phyloP scores from a whole-genome alignment of 257 asterid species.

The Ilex aquifolium region DNA sequence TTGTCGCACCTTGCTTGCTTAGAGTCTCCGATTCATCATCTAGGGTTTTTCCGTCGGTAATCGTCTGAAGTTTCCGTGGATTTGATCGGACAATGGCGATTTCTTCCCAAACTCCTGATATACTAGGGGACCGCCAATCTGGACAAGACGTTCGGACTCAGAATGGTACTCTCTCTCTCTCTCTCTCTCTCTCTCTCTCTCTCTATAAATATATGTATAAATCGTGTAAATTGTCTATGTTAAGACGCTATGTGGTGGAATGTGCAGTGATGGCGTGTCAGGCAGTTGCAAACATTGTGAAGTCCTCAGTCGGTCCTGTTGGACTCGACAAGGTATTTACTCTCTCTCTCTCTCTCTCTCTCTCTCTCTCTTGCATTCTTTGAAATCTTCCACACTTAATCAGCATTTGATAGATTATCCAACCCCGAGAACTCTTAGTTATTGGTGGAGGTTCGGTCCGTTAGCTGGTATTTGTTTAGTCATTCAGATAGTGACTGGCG shows the following conservation, averaged over 20 bases:
- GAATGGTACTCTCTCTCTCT: neutral
- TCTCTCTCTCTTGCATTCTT: neutral
- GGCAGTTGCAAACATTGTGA: conserved; percentile 86
- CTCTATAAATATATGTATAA: too few relatives aligned
- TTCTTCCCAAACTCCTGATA: neutral
- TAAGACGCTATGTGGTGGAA: neutral
- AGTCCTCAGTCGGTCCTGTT: conserved; percentile 94
- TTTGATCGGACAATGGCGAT: neutral
- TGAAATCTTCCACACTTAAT: too few relatives aligned
- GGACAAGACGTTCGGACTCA: conserved; percentile 1
- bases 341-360: neutral
- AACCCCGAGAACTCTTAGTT: too few relatives aligned
- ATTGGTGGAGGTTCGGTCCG: too few relatives aligned
- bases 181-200: neutral
- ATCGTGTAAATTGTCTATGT: too few relatives aligned
- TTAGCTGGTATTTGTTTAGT: too few relatives aligned
- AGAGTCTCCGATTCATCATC: too few relatives aligned
- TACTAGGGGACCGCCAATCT: neutral
- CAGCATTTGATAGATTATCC: too few relatives aligned
- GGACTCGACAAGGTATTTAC: conserved; percentile 88
- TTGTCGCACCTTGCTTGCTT: too few relatives aligned
- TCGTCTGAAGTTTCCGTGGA: too few relatives aligned
- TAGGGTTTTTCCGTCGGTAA: too few relatives aligned
- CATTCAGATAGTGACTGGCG: too few relatives aligned
- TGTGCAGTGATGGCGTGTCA: conserved; percentile 81